Percentiles rank a stretch among this genome's conserved stretches.
phyloP scores from a whole-genome alignment of 495 filamentous ascomycete species.

The Penicillium subrubescens region DNA sequence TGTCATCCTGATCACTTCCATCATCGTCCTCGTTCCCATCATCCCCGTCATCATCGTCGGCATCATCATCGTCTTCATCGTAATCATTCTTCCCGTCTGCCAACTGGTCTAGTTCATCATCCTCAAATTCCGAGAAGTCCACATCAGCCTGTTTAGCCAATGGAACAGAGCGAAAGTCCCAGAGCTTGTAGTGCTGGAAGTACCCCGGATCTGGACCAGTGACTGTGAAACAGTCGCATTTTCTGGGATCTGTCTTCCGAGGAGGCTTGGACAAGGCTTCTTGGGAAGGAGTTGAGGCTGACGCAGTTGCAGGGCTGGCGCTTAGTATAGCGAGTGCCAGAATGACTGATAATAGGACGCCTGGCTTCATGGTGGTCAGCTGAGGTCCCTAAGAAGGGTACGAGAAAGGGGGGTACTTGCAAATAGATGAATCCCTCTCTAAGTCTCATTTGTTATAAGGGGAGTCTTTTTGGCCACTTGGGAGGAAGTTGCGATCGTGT shows the following conservation, averaged over 20 bases:
- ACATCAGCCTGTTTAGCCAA: slow-evolving; percentile 16
- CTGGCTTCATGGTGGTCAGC: slow-evolving; percentile 19
- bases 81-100: slow-evolving; percentile 36
- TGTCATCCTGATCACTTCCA: not conserved
- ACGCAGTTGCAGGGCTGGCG: slow-evolving; percentile 3
- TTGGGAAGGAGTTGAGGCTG: not conserved
- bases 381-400: not conserved
- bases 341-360: slow-evolving; percentile 1
- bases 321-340: slow-evolving; percentile 6
- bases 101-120: slow-evolving; percentile 45
- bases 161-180: slow-evolving; percentile 62
- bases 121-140: slow-evolving; percentile 25
- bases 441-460: not conserved
- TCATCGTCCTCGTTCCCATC: slow-evolving; percentile 27
- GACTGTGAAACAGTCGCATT: slow-evolving; percentile 45
- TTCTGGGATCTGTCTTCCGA: slow-evolving; percentile 12
- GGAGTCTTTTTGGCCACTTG: not conserved
- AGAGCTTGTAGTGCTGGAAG: slow-evolving; percentile 66
- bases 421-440: not conserved
- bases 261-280: slow-evolving; percentile 1
- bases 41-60: slow-evolving; percentile 39
- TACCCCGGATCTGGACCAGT: slow-evolving; percentile 48
- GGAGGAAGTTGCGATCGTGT: slow-evolving; percentile 15
- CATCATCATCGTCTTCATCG: slow-evolving; percentile 3
- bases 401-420: not conserved